These are phyloP conservation scores for Xerocomus potaroensis DNA, from an alignment of 768 basidiomycete genomes.

Conservation along the genomic window DNA sequence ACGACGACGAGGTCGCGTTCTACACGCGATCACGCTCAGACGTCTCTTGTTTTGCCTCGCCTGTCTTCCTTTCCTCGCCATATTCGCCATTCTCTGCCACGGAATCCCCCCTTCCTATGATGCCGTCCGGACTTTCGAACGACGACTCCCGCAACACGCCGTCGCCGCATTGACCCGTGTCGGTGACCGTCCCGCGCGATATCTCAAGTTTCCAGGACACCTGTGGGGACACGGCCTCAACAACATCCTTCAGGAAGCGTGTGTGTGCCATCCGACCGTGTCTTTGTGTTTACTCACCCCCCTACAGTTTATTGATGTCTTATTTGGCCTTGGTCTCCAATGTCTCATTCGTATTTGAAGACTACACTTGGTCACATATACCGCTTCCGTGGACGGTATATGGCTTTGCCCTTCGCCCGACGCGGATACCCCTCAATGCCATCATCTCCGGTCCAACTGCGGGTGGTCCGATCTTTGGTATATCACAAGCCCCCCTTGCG, in stretches of 20 bases:
- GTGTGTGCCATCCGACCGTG: conserved; percentile 18
- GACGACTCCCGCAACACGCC: conserved; percentile 38
- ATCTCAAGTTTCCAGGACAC: conserved; percentile 50
- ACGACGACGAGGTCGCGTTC: conserved; percentile 14
- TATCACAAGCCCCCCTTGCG: conserved; percentile 29
- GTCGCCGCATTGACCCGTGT: conserved; percentile 11
- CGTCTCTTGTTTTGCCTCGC: conserved; percentile 25
- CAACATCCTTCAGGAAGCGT: conserved; percentile 61
- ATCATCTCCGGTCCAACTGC: conserved; percentile 55
- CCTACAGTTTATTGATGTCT: conserved; percentile 42
- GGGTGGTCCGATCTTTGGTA: conserved; percentile 38
- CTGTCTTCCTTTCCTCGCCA: conserved; percentile 18
- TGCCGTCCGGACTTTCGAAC: conserved; percentile 35
- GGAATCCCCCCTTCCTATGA: conserved; percentile 39
- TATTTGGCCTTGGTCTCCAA: conserved; percentile 48
- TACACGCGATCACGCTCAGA: conserved; percentile 21
- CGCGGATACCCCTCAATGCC: conserved; percentile 53
- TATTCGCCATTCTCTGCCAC: conserved; percentile 30
- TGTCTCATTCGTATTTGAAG: conserved; percentile 58
- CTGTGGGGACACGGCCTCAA: conserved; percentile 61
- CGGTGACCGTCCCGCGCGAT: conserved; percentile 22
- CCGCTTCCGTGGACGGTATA: conserved; percentile 53
- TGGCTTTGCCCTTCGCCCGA: conserved; percentile 48
- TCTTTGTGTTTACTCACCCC: neutral
- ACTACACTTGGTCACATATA: conserved; percentile 55